Percentiles rank a stretch among this genome's conserved stretches.
phyloP scores from a whole-genome alignment of 371 early-diverging fungal species.

The Smittium culicis region DNA sequence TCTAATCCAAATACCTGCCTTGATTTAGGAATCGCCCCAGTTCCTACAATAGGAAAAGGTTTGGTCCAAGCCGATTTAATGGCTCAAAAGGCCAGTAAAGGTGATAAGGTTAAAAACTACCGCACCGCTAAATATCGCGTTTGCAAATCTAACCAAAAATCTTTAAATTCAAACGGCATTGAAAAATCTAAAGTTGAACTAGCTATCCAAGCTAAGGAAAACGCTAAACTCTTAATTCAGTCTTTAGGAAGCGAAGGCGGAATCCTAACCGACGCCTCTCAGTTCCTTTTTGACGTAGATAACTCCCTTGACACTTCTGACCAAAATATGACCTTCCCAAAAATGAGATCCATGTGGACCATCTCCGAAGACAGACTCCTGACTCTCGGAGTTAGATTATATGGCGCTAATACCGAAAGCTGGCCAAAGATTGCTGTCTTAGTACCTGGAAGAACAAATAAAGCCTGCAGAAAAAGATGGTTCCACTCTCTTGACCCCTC shows the following conservation, averaged over 20 bases:
- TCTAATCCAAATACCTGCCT: too few relatives aligned
- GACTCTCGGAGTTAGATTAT: conserved; percentile 49
- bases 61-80: conserved; percentile 9
- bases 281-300: conserved; percentile 24
- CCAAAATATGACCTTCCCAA: conserved; percentile 21
- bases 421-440: conserved; percentile 68
- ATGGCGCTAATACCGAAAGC: conserved; percentile 65
- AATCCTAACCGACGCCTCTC: conserved; percentile 1
- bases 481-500: conserved; percentile 66
- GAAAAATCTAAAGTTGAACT: not conserved
- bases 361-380: conserved; percentile 57
- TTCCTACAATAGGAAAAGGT: not conserved
- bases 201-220: conserved; percentile 6
- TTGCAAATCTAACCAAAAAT: not conserved
- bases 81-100: conserved; percentile 8
- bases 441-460: conserved; percentile 67
- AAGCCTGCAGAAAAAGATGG: conserved; percentile 69
- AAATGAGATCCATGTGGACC: conserved; percentile 47
- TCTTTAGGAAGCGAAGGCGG: conserved; percentile 8
- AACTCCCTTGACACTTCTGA: conserved; percentile 21
- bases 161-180: not conserved
- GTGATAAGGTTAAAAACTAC: conserved; percentile 8
- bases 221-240: conserved; percentile 9
- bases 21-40: not conserved
- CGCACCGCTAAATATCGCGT: conserved; percentile 6